A percentile compares a stretch with the other conserved stretches of the same genome.
These are phyloP conservation scores for Coemansia sp. DNA, from an alignment of 192 early-diverging fungal genomes.

Conservation along the genomic window DNA sequence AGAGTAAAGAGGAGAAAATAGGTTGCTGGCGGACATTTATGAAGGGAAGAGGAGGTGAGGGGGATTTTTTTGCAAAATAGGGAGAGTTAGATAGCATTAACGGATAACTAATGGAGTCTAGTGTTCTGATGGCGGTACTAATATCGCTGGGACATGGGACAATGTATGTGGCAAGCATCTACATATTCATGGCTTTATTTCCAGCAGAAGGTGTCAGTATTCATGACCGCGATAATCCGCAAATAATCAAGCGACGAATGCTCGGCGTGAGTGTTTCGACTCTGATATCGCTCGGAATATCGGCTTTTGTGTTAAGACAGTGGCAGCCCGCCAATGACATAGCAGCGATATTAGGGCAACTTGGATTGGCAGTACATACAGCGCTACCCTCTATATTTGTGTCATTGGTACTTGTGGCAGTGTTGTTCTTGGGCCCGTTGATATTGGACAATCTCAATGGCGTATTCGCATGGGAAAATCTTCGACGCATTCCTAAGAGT, in stretches of 20 bases:
- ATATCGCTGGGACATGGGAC: slow-evolving; percentile 18
- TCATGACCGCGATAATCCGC: slow-evolving; percentile 40
- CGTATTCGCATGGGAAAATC: slow-evolving; percentile 8
- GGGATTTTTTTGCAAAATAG: too few relatives aligned
- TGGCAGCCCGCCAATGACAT: slow-evolving; percentile 5
- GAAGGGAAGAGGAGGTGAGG: too few relatives aligned
- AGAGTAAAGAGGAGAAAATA: too few relatives aligned
- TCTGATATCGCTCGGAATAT: slow-evolving; percentile 2
- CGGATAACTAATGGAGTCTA: background rate
- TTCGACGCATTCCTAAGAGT: background rate
- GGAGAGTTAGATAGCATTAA: background rate
- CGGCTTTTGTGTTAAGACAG: slow-evolving; percentile 4
- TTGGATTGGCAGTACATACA: slow-evolving; percentile 14
- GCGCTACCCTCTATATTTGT: slow-evolving; percentile 19
- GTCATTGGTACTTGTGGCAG: slow-evolving; percentile 9
- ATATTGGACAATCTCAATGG: slow-evolving; percentile 28
- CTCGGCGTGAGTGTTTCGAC: slow-evolving; percentile 20
- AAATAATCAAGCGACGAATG: slow-evolving; percentile 32
- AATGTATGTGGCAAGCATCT: slow-evolving; percentile 34
- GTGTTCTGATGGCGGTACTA: slow-evolving; percentile 11
- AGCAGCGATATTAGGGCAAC: background rate
- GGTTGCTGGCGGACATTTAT: too few relatives aligned
- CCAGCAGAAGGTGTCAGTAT: slow-evolving; percentile 5
- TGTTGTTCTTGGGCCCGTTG: slow-evolving; percentile 41
- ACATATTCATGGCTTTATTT: slow-evolving; percentile 18